A percentile compares a stretch with the other conserved stretches of the same genome.
Evolutionary conservation across 176 grass and related monocot genomes (phyloP).

Genomic region (Aegilops bicornis): DNA sequence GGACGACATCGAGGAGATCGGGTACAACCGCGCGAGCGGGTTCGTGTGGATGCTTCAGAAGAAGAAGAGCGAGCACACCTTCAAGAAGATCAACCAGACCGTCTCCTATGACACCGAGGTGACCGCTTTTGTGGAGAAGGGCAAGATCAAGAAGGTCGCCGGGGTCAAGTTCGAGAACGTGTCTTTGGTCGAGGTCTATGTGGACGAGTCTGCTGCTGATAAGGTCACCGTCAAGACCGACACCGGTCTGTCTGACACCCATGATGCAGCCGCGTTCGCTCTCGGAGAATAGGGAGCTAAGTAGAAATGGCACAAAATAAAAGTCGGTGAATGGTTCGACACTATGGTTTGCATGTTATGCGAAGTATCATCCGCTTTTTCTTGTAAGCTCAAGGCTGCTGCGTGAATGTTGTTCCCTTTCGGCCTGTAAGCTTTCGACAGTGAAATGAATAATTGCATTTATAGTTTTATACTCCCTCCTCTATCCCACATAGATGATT

Average conservation of each 20-base stretch:
- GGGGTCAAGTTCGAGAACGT: not conserved
- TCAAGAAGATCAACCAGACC: conserved; percentile 1
- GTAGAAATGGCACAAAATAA: not conserved
- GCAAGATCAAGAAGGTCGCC: not conserved
- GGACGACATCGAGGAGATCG: conserved; percentile 4
- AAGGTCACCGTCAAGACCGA: not conserved
- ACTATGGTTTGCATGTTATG: not conserved
- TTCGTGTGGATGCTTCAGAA: not conserved
- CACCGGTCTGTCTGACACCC: not conserved
- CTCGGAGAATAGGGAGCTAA: not conserved
- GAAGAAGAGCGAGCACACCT: not conserved
- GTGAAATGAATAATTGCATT: not conserved
- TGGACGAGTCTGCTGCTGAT: not conserved
- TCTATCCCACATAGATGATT: not conserved
- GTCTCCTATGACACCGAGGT: conserved; percentile 10
- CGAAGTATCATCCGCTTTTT: not conserved
- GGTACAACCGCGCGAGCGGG: not conserved
- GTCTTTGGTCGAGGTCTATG: not conserved
- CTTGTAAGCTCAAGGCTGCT: not conserved
- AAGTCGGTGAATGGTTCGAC: not conserved
- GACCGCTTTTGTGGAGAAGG: not conserved
- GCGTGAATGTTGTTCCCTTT: not conserved
- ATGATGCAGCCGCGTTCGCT: not conserved
- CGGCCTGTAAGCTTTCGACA: not conserved
- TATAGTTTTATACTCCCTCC: not conserved